Base-by-base conservation (phyloP, 2,329 filamentous ascomycete genomes). In the Xylariomycetidae sp. region DNA sequence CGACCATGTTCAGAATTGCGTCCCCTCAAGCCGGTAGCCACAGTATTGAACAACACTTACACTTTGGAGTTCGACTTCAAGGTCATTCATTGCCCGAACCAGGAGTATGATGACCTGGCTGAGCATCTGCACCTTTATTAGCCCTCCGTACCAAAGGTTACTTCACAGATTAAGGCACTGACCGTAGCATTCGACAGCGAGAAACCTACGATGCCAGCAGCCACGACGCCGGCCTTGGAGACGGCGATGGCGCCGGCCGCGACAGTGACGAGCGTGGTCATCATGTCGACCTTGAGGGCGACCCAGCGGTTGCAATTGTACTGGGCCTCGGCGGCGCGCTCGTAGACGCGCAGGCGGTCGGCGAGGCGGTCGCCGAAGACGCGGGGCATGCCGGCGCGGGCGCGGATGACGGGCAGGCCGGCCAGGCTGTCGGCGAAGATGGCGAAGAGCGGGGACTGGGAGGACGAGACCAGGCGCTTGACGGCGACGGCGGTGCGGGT, bases 271-370 rank as follows among this genome's bases (percentile, higher is more conserved):
- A 72, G 51, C 1, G 71, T 69, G 2, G 71, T 73, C 32, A 71
- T 65, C 43, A 74, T 62, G 39, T 76, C 72, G 4, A 73, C 60
- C 5, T 73, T 66, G 24, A 76, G 61, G 1, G 65, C 62, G 3
- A 77, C 67, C 73, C 73, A 77, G 6, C 73, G 66, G 46, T 77
- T 77, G 39, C 67, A 67, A 49, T 74, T 75, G 40, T 64, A 74
- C 29, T 64, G 67, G 1, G 71, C 58, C 46, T 75, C 70, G 1
- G 61, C 56, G 0, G 69, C 58, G 5, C 63, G 61, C 9, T 66
- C 62, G 52, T 65, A 70, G 1, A 63, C 49, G 2, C 67, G 60
- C 19, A 76, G 40, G 43, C 68, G 69, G 18, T 67, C 58, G 1
- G 72, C 71, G n/a, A 76, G 51, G 20, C 70, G 60, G 17, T 63